Percentiles rank a stretch among this genome's conserved stretches.
These are phyloP conservation scores for Ramichloridium luteum DNA, from an alignment of 2,329 filamentous ascomycete genomes.

Conservation along the genomic window DNA sequence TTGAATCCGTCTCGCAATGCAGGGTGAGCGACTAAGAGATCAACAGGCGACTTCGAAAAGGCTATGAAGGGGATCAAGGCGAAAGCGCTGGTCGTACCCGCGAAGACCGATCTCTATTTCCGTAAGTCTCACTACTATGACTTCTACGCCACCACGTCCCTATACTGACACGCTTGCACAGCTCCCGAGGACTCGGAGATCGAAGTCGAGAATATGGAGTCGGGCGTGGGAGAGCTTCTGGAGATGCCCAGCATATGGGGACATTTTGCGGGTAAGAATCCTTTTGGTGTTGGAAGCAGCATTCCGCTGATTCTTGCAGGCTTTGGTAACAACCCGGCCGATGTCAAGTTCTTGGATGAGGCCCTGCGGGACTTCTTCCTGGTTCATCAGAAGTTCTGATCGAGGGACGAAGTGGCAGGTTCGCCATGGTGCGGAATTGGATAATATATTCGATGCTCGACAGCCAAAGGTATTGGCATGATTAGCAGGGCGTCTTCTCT, in stretches of 20 bases:
- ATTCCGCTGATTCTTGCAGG: constrained; percentile 31
- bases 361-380: constrained; percentile 45
- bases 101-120: constrained; percentile 68
- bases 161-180: constrained; percentile 22
- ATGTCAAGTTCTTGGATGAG: constrained; percentile 60
- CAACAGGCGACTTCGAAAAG: constrained; percentile 26
- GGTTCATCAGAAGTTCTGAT: too few relatives aligned
- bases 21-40: not conserved
- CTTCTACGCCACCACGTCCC: not conserved
- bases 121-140: constrained; percentile 40
- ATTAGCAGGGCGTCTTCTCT: too few relatives aligned
- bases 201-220: constrained; percentile 53
- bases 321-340: constrained; percentile 57
- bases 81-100: constrained; percentile 57
- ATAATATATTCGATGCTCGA: too few relatives aligned
- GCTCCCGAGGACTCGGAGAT: constrained; percentile 63
- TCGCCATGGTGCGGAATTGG: too few relatives aligned
- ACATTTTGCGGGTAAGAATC: constrained; percentile 13
- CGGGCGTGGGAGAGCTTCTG: constrained; percentile 43
- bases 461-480: too few relatives aligned
- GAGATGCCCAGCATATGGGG: constrained; percentile 30
- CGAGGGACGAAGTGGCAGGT: constrained; percentile 39
- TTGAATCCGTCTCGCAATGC: not conserved
- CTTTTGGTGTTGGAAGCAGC: too few relatives aligned
- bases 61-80: constrained; percentile 60